Conservation (phyloP, 148 eudicot genomes). For the Spergularia marina region DNA sequence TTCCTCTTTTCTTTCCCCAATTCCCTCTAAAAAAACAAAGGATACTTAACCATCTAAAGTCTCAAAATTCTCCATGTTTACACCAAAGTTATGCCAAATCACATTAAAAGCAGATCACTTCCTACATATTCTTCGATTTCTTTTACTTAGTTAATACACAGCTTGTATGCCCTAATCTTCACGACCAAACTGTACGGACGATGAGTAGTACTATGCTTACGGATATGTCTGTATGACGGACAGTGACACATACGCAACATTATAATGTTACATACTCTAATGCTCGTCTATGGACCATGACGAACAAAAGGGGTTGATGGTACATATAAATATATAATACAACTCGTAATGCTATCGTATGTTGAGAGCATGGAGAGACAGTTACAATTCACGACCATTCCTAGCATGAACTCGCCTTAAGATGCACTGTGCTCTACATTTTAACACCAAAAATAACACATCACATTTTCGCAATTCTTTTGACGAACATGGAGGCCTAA, state of each 20-base stretch:
- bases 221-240: too few species aligned
- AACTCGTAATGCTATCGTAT: too few species aligned
- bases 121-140: background rate
- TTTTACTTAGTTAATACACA: background rate
- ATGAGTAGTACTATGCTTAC: too few species aligned
- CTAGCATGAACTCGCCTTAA: too few species aligned
- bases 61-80: background rate
- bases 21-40: background rate
- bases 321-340: too few species aligned
- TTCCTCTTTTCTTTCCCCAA: background rate
- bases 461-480: background rate
- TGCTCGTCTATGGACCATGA: too few species aligned
- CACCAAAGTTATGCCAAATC: background rate
- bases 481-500: background rate
- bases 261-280: too few species aligned
- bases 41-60: background rate
- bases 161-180: constrained; percentile 9
- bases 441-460: background rate
- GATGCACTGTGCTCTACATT: too few species aligned
- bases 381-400: too few species aligned
- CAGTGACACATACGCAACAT: too few species aligned
- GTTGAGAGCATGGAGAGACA: too few species aligned
- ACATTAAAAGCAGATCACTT: background rate
- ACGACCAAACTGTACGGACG: constrained; percentile 14
- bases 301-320: too few species aligned